Conservation (phyloP, 768 basidiomycete genomes). For the Dentipellis fragilis region DNA sequence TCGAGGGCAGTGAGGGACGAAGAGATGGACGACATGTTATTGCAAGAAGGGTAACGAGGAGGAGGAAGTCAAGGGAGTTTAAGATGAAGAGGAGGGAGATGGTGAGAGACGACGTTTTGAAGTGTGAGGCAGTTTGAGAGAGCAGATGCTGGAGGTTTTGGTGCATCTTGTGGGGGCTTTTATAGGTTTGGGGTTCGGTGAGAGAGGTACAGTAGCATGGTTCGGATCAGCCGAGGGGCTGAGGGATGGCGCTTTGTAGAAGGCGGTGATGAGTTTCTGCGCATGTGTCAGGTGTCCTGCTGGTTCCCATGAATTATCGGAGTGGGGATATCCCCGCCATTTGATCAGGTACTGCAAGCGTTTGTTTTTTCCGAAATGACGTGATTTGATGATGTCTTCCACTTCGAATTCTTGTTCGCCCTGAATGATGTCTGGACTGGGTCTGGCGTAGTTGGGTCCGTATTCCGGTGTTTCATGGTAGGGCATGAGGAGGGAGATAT, state of each 20-base stretch:
- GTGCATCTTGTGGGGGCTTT: too few species aligned
- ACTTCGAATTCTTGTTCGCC: too few species aligned
- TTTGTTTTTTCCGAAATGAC: too few species aligned
- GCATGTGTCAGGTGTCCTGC: not conserved
- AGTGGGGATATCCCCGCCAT: not conserved
- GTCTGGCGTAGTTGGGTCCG: too few species aligned
- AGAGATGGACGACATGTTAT: slow-evolving; percentile 6
- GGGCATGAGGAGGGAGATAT: too few species aligned
- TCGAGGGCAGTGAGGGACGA: too few species aligned
- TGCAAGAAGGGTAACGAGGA: not conserved
- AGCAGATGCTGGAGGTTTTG: too few species aligned
- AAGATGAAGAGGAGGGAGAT: not conserved
- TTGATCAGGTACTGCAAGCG: slow-evolving; percentile 6
- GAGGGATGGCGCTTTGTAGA: not conserved
- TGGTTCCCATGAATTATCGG: slow-evolving; percentile 5
- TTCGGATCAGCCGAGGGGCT: not conserved
- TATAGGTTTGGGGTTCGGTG: not conserved
- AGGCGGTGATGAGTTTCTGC: not conserved
- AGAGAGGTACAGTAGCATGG: too few species aligned
- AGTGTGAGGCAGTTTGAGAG: not conserved
- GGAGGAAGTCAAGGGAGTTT: not conserved
- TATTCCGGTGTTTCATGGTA: too few species aligned
- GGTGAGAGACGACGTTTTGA: not conserved
- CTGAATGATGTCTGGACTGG: too few species aligned
- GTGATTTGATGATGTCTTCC: too few species aligned